Percentiles rank a stretch among this genome's conserved stretches.
These are phyloP conservation scores for Flaveria ramosissima DNA, from an alignment of 129 eudicot species.

Conservation along the genomic window DNA sequence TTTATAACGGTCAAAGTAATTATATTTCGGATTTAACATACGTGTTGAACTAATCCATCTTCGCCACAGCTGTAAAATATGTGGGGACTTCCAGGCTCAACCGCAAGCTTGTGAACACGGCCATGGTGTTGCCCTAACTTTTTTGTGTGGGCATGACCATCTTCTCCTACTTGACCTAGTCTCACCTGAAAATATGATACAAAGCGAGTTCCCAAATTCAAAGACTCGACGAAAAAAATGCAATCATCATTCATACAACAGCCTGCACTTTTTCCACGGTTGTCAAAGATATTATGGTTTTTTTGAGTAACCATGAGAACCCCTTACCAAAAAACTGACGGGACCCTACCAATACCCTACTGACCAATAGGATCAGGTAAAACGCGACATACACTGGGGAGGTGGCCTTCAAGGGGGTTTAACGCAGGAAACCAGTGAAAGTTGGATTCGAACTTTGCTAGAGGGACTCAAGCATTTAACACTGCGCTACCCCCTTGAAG, in stretches of 20 bases:
- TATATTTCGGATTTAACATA: conserved; percentile 32
- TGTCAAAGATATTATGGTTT: not conserved
- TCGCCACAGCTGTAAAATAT: conserved; percentile 86
- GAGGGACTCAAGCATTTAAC: not conserved
- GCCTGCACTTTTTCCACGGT: not conserved
- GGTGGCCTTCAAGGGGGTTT: conserved; percentile 3
- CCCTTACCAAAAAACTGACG: not conserved
- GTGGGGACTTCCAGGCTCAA: conserved; percentile 90
- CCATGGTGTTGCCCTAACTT: conserved; percentile 81
- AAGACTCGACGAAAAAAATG: not conserved
- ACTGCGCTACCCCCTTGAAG: not conserved
- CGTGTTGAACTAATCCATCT: conserved; percentile 86
- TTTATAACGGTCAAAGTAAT: not conserved
- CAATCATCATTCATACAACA: not conserved
- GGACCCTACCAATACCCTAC: not conserved
- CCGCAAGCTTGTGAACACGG: conserved; percentile 78
- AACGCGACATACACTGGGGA: not conserved
- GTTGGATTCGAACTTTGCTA: not conserved
- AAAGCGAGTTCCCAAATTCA: not conserved
- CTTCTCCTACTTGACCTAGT: conserved; percentile 60
- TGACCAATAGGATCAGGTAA: not conserved
- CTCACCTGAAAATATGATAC: conserved; percentile 58
- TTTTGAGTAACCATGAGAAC: not conserved
- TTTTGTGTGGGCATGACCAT: conserved; percentile 67
- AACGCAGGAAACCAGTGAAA: not conserved